These are phyloP conservation scores for Moesziomyces globuligerus DNA, from an alignment of 1,284 basidiomycete species.

Conservation along the genomic window DNA sequence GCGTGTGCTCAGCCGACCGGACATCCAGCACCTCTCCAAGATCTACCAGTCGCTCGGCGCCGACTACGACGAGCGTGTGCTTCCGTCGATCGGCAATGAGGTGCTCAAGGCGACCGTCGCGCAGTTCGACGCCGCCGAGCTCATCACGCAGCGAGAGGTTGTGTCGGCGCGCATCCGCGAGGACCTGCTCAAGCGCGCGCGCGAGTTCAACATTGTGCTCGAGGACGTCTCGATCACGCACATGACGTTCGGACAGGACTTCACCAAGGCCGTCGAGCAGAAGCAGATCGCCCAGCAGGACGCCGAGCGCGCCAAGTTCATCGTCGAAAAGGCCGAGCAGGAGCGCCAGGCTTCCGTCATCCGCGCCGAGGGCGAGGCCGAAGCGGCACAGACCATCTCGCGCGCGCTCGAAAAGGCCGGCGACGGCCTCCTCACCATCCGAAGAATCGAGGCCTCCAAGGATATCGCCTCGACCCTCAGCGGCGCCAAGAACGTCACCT, in stretches of 20 bases:
- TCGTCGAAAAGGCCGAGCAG: slow-evolving; percentile 96
- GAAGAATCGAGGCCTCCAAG: slow-evolving; percentile 97
- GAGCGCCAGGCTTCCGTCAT: slow-evolving; percentile 98
- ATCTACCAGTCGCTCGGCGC: slow-evolving; percentile 94
- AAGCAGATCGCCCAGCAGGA: slow-evolving; percentile 97
- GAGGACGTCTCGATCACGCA: slow-evolving; percentile 94
- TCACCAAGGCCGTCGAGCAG: slow-evolving; percentile 88
- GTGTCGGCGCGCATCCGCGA: slow-evolving; percentile 91
- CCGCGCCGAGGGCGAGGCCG: slow-evolving; percentile 96
- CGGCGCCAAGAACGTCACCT: slow-evolving; percentile 68
- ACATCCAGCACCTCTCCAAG: slow-evolving; percentile 84
- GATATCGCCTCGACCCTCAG: slow-evolving; percentile 78
- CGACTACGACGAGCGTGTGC: slow-evolving; percentile 96
- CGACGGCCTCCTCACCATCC: slow-evolving; percentile 91
- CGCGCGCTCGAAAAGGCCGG: slow-evolving; percentile 92
- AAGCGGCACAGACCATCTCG: slow-evolving; percentile 85
- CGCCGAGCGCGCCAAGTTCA: slow-evolving; percentile 94
- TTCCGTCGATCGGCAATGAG: slow-evolving; percentile 84
- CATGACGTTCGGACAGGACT: slow-evolving; percentile 73
- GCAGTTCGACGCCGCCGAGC: slow-evolving; percentile 97
- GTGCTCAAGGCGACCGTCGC: slow-evolving; percentile 95
- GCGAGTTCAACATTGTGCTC: slow-evolving; percentile 93
- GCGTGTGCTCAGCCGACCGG: slow-evolving; percentile 92
- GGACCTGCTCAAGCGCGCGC: slow-evolving; percentile 90
- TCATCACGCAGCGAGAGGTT: slow-evolving; percentile 77